A percentile compares a stretch with the other conserved stretches of the same genome.
Evolutionary conservation across 129 eudicot genomes (phyloP).

Genomic region (Apium graveolens): DNA sequence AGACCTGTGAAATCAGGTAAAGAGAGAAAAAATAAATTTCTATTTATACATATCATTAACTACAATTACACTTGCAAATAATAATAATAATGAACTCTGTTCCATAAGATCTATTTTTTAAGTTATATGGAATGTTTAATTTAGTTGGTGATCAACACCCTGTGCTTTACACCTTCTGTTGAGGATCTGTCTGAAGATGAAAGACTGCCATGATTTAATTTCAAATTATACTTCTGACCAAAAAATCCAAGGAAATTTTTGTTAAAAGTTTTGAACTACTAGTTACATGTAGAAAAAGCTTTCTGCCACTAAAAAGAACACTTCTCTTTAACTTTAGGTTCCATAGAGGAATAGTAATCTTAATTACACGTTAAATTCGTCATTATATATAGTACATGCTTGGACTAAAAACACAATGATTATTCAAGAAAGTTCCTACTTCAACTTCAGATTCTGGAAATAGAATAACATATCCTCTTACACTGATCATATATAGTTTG

Average conservation of each 20-base stretch:
- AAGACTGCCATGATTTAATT: background rate
- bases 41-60: background rate
- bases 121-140: background rate
- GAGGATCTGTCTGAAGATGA: background rate
- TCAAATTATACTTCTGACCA: background rate
- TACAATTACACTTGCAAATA: background rate
- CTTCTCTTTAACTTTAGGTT: background rate
- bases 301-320: background rate
- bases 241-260: background rate
- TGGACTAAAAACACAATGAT: background rate
- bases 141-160: background rate
- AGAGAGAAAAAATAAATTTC: background rate
- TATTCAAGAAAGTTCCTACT: background rate
- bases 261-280: background rate
- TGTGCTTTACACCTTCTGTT: background rate
- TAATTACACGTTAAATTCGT: background rate
- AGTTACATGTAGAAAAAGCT: background rate
- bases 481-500: background rate
- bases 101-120: background rate
- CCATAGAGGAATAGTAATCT: background rate
- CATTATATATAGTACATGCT: background rate
- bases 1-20: background rate
- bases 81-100: background rate
- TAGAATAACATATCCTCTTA: background rate
- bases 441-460: background rate